Base-by-base conservation (phyloP, 495 filamentous ascomycete genomes). In the Lophiostoma macrostomum region DNA sequence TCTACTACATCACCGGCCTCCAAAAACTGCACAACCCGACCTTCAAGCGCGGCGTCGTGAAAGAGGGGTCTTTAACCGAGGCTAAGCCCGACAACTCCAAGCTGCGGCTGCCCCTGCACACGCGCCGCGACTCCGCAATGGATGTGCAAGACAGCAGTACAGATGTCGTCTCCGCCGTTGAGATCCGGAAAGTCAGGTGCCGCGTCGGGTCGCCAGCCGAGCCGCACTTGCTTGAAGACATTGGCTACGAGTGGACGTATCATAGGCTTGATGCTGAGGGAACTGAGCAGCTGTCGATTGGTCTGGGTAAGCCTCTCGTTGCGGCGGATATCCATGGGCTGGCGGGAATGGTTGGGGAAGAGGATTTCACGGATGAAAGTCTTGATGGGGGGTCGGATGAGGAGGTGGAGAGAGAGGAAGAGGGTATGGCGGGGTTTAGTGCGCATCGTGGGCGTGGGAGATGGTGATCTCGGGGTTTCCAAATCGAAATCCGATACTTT, bases 1-100 rank as follows among this genome's bases (percentile, higher is more conserved):
- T 53, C 13, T 60, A 60, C 36, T 60, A 48, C 37, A 42, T 60
- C 22, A 35, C 41, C 43, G 56, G 56, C 24, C 13, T 60, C 19
- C 56, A 54, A 22, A 29, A 42, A 16, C 50, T 60, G 25, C 41
- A 52, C 13, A 60, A 60, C 18, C 41, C 56, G 13, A 60, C 41
- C 0, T 54, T 53, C 43, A 48, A 37, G 32, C 44, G 36, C 18
- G 49, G 42, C n/a, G 35, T 35, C 10, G 19, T 29, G 8, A 41
- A 40, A 12, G 56, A 60, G 25, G 50, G 35, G n/a, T 30, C 42
- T 20, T 25, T 49, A 29, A 42, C 41, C 19, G 35, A 48, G 24
- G 43, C 29, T 3, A 5, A 24, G 25, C 22, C 55, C 30, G 39
- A 10, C 5, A 5, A 31, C 6, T 2, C 40, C 31, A 48, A 54